Percentiles rank a stretch among this genome's conserved stretches.
These are phyloP conservation scores for Onygenales sp. DNA, from an alignment of 2,329 filamentous ascomycete species.

Conservation along the genomic window DNA sequence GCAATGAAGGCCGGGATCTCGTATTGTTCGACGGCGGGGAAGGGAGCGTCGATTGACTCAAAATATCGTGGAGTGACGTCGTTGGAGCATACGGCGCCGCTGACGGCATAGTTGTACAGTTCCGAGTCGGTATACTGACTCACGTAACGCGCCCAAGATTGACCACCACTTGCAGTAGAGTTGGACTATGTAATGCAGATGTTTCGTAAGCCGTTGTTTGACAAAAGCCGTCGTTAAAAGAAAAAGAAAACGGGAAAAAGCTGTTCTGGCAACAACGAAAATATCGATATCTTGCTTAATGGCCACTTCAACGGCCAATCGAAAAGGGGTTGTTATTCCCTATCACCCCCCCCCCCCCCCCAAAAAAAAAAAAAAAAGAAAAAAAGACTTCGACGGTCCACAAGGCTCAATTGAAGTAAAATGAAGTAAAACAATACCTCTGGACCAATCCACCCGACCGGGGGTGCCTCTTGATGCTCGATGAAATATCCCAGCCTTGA, in stretches of 20 bases:
- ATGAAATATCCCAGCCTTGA: constrained; percentile 56
- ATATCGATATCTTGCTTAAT: too few species aligned
- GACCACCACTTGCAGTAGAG: constrained; percentile 54
- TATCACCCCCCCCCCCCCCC: too few species aligned
- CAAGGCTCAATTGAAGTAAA: background rate
- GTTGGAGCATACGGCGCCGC: constrained; percentile 64
- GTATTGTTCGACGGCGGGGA: constrained; percentile 56
- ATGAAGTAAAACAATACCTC: constrained; percentile 23
- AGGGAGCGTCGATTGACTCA: constrained; percentile 40
- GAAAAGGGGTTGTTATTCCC: too few species aligned
- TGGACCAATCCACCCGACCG: constrained; percentile 47
- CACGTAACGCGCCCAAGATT: constrained; percentile 60
- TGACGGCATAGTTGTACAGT: constrained; percentile 60
- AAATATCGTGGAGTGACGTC: constrained; percentile 51
- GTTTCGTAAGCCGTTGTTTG: background rate
- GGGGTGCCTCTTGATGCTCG: constrained; percentile 49
- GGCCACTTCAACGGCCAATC: too few species aligned
- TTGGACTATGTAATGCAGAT: constrained; percentile 27
- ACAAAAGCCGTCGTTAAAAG: background rate
- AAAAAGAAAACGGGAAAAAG: background rate
- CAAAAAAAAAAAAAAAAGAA: background rate
- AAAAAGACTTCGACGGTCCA: background rate
- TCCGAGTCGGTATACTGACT: constrained; percentile 44
- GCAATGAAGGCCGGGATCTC: constrained; percentile 40
- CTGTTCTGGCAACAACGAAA: too few species aligned